phyloP scores from a whole-genome alignment of 768 basidiomycete genomes.

The Hemileccinum impolitum region DNA sequence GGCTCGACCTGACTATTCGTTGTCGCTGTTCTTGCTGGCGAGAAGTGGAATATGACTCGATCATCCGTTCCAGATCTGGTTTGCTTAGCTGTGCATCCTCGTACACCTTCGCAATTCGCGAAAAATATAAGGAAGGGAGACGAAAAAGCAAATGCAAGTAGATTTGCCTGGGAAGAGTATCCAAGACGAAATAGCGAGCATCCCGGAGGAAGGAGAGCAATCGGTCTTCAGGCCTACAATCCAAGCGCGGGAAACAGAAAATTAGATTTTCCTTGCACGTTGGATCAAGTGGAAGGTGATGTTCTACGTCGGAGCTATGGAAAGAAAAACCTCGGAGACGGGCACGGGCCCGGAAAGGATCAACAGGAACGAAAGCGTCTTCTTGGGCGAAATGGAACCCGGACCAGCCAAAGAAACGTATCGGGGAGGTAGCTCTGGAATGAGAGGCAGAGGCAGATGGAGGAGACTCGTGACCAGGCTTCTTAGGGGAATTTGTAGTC shows the following conservation, averaged over 20 bases:
- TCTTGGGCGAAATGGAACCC: conserved; percentile 50
- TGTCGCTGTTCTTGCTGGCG: conserved; percentile 13
- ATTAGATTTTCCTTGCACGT: conserved; percentile 20
- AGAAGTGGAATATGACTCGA: conserved; percentile 28
- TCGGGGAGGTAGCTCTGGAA: conserved; percentile 50
- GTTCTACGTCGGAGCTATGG: conserved; percentile 20
- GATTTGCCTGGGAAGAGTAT: conserved; percentile 40
- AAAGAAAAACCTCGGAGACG: conserved; percentile 22
- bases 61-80: conserved; percentile 64
- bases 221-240: conserved; percentile 12
- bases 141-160: conserved; percentile 54
- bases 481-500: conserved; percentile 10
- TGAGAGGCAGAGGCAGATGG: conserved; percentile 31
- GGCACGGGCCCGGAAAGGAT: conserved; percentile 45
- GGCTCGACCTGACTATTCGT: conserved; percentile 19
- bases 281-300: conserved; percentile 14
- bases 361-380: conserved; percentile 54
- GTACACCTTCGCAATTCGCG: conserved; percentile 72
- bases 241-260: conserved; percentile 20
- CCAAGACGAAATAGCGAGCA: conserved; percentile 27
- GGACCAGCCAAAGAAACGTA: conserved; percentile 55
- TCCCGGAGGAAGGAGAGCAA: conserved; percentile 18
- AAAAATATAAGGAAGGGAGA: conserved; percentile 78
- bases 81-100: conserved; percentile 75
- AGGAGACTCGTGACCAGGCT: conserved; percentile 27